These are phyloP conservation scores for Grosmannia huntii DNA, from an alignment of 2,329 filamentous ascomycete species.

Conservation along the genomic window DNA sequence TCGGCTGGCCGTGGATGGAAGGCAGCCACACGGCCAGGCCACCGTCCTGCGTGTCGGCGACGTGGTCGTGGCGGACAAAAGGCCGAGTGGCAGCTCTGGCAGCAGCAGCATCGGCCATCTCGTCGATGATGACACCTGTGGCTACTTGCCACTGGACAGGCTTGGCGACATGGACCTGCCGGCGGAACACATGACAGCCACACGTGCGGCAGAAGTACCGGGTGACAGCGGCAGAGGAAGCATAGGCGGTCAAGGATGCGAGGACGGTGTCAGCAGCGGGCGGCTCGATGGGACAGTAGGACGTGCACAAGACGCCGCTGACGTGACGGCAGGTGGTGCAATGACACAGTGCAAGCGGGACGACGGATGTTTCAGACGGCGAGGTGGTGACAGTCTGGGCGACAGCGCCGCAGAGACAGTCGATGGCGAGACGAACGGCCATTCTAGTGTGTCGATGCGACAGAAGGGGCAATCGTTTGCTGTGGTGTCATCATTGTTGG, in stretches of 20 bases:
- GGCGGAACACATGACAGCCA: constrained; percentile 27
- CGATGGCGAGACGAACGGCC: constrained; percentile 4
- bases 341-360: constrained; percentile 15
- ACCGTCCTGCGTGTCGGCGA: constrained; percentile 23
- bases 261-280: constrained; percentile 4
- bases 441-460: not conserved
- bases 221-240: constrained; percentile 7
- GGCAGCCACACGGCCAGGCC: constrained; percentile 22
- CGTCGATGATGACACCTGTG: constrained; percentile 21
- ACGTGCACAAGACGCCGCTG: constrained; percentile 25
- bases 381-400: constrained; percentile 3
- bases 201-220: constrained; percentile 27
- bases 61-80: constrained; percentile 14
- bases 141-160: constrained; percentile 21
- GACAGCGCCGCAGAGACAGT: constrained; percentile 14
- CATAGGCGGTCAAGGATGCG: constrained; percentile 10
- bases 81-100: not conserved
- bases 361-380: not conserved
- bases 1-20: constrained; percentile 1
- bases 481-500: not conserved
- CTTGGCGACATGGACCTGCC: constrained; percentile 6
- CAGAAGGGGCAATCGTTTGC: not conserved
- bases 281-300: constrained; percentile 20
- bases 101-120: not conserved
- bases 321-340: constrained; percentile 15